Percentiles rank a stretch among this genome's conserved stretches.
Evolutionary conservation across 257 asterid species (phyloP).

Genomic region (Hygrophila difformis): DNA sequence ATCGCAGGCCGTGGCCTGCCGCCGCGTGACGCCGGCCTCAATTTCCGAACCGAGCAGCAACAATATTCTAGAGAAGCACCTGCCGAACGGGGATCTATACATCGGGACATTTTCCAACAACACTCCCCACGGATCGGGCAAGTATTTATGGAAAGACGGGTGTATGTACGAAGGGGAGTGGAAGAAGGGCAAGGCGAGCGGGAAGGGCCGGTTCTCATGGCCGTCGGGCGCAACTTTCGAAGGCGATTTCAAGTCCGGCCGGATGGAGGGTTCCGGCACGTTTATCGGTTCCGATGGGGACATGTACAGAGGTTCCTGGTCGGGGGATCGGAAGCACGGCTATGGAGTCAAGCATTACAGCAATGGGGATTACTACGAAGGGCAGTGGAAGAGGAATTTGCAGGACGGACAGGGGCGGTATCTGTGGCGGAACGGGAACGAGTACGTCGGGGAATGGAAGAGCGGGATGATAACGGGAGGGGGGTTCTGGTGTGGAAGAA

Average conservation of each 20-base stretch:
- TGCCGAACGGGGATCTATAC: constrained; percentile 63
- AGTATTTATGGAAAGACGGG: constrained; percentile 65
- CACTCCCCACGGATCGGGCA: constrained; percentile 59
- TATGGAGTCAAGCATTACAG: constrained; percentile 44
- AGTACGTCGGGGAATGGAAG: constrained; percentile 54
- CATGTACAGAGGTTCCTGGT: constrained; percentile 50
- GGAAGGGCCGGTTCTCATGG: constrained; percentile 60
- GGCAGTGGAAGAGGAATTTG: constrained; percentile 46
- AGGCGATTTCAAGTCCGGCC: constrained; percentile 58
- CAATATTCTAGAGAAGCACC: constrained; percentile 27
- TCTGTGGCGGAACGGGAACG: constrained; percentile 54
- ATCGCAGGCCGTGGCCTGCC: constrained; percentile 39
- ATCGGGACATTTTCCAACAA: constrained; percentile 42
- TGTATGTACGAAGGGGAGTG: constrained; percentile 71
- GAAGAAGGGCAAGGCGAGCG: constrained; percentile 58
- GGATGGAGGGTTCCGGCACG: constrained; percentile 61
- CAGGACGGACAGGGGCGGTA: constrained; percentile 74
- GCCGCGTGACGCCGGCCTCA: constrained; percentile 37
- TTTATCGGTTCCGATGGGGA: constrained; percentile 57
- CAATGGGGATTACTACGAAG: constrained; percentile 58
- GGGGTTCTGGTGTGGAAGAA: constrained; percentile 47
- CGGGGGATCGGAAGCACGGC: constrained; percentile 50
- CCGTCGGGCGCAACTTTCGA: constrained; percentile 58
- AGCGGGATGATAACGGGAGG: constrained; percentile 41
- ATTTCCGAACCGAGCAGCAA: constrained; percentile 4